Evolutionary conservation across 176 grass and related monocot genomes (phyloP).

Genomic region (Tuctoria greenei): DNA sequence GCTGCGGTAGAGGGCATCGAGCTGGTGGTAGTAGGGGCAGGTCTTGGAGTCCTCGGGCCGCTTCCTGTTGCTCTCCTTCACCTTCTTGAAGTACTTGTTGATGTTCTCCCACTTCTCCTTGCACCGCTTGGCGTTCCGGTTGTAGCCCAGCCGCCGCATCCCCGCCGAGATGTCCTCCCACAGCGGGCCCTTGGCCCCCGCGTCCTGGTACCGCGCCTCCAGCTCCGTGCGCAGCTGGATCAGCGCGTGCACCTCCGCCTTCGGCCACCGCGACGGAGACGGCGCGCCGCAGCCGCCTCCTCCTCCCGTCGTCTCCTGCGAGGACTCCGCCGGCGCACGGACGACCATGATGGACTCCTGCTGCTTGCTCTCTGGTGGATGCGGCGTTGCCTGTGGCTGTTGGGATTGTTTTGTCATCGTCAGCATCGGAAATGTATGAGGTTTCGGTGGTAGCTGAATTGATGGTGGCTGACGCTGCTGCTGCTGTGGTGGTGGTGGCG

Average conservation of each 20-base stretch:
- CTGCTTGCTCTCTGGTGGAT: slow-evolving; percentile 23
- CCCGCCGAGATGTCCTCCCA: slow-evolving; percentile 95
- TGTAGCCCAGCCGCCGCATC: slow-evolving; percentile 83
- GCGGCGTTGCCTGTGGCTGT: neutral
- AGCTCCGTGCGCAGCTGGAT: slow-evolving; percentile 80
- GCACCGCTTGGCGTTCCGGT: slow-evolving; percentile 81
- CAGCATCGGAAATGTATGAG: slow-evolving; percentile 7
- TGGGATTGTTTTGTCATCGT: slow-evolving; percentile 4
- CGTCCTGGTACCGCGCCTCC: slow-evolving; percentile 75
- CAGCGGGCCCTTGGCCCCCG: slow-evolving; percentile 73
- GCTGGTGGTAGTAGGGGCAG: slow-evolving; percentile 97
- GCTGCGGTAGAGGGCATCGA: slow-evolving; percentile 84
- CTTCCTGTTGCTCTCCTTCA: slow-evolving; percentile 95
- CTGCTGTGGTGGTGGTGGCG: neutral
- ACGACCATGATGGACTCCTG: slow-evolving; percentile 27
- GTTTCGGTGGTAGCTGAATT: neutral
- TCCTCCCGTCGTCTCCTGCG: slow-evolving; percentile 18
- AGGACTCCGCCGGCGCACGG: slow-evolving; percentile 20
- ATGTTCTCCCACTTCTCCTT: slow-evolving; percentile 99
- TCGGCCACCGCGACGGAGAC: slow-evolving; percentile 88
- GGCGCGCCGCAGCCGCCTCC: slow-evolving; percentile 21
- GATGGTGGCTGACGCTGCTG: neutral
- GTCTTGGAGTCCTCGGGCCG: slow-evolving; percentile 90
- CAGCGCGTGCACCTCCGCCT: slow-evolving; percentile 87
- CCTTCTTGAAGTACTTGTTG: slow-evolving; percentile 99